Base-by-base conservation (phyloP, 78 protist genomes). In the Diacronema lutheri region DNA sequence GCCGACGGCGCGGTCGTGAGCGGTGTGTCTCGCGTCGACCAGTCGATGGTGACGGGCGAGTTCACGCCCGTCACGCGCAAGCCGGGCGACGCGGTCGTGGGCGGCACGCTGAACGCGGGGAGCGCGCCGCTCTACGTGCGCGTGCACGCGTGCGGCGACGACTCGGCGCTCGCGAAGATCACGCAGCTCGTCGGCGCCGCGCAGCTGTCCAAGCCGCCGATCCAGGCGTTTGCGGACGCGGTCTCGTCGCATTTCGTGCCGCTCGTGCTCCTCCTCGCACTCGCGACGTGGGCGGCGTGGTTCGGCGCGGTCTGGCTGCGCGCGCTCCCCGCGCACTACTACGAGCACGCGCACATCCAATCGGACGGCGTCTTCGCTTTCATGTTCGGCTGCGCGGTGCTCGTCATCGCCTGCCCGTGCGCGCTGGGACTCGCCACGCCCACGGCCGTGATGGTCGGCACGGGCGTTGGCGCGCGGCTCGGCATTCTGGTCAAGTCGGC, bases 371-470 rank as follows among this genome's bases (percentile, higher is more conserved):
- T 31, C 4, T 26, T 41, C 57, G 79, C 79, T 0, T 38, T 71
- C 79, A 41, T 23, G 58, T 71, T 71, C 25, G 95, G 91, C 31
- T 86, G 91, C 81, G 85, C 96, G 29, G 94, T 90, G 11, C 83
- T 94, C 50, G 96, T 94, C 25, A 81, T 96, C 65, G 96, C 96
- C 13, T 96, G 98, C 90, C 98, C 98, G 21, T 96, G 97, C 82
- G 97, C 96, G n/a, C 79, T 95, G 10, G 96, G 96, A 5, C 88
- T 84, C 25, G 98, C 98, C 25, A 95, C 97, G 1, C 98, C 98
- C 13, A 95, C 97, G 0, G 97, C 96, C 20, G 93, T 96, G 56
- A 94, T 96, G 95, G 97, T 96, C 29, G 96, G 96, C 33, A 86
- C 92, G 21, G 98, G 97, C 65, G 93, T 94, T 58, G 96, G 95